Evolutionary conservation across 106 monocot species (phyloP).

Genomic region (Dioscorea alata): DNA sequence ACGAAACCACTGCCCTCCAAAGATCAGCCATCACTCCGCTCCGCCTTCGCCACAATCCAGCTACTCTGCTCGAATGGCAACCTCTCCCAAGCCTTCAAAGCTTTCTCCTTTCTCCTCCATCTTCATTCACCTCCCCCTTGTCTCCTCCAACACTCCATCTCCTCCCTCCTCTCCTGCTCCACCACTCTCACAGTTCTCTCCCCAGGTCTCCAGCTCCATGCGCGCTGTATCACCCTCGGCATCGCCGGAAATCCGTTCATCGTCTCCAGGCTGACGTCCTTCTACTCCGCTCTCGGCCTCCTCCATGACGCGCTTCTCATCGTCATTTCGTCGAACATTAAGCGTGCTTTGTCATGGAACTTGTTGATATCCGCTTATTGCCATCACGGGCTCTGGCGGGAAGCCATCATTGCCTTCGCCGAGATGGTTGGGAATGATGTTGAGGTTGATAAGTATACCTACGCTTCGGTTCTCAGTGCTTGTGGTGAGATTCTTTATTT

Average conservation of each 20-base stretch:
- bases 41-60: too few relatives aligned
- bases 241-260: conserved; percentile 18
- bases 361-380: conserved; percentile 48
- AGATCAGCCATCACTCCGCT: background rate
- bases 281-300: conserved; percentile 40
- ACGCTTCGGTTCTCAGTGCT: conserved; percentile 58
- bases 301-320: conserved; percentile 30
- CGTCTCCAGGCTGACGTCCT: conserved; percentile 31
- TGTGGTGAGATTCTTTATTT: conserved; percentile 49
- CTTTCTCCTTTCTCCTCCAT: conserved; percentile 43
- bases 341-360: conserved; percentile 46
- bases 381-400: conserved; percentile 9
- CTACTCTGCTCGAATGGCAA: conserved; percentile 7
- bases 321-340: conserved; percentile 6
- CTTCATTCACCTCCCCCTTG: conserved; percentile 11
- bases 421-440: conserved; percentile 41
- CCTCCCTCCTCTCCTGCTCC: conserved; percentile 43
- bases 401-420: conserved; percentile 29
- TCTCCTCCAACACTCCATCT: conserved; percentile 33
- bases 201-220: conserved; percentile 62
- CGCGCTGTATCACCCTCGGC: conserved; percentile 46
- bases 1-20: background rate
- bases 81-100: conserved; percentile 33
- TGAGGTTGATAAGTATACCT: conserved; percentile 50
- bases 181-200: conserved; percentile 19